A percentile compares a stretch with the other conserved stretches of the same genome.
Conservation (phyloP, 441 rosid species). For the Croton setiger region DNA sequence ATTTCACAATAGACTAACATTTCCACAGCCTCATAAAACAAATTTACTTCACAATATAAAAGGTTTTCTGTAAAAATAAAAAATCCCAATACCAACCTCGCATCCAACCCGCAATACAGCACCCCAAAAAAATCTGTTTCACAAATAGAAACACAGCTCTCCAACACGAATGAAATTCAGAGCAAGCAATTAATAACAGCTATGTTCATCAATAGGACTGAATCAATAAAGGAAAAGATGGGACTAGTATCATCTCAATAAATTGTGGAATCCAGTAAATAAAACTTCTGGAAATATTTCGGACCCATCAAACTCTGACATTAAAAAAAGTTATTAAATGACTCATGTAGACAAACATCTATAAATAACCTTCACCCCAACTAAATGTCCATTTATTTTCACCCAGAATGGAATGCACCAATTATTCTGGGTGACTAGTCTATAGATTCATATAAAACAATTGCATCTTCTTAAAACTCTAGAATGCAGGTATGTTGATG, state of each 20-base stretch:
- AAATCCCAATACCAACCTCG: not conserved
- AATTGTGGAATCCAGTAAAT: not conserved
- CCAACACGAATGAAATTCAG: not conserved
- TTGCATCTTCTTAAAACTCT: not conserved
- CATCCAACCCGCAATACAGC: not conserved
- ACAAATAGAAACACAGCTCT: not conserved
- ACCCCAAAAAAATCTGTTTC: not conserved
- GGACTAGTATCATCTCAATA: not conserved
- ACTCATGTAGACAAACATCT: not conserved
- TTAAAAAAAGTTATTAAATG: not conserved
- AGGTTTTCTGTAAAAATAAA: no score
- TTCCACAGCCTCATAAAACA: no score
- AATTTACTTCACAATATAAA: no score
- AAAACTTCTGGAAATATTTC: not conserved
- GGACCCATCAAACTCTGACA: not conserved
- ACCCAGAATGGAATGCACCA: not conserved
- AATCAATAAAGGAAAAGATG: not conserved
- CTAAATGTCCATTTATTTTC: not conserved
- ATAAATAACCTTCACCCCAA: not conserved
- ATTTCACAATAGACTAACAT: no score
- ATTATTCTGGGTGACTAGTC: not conserved
- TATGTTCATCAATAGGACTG: not conserved
- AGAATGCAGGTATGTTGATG: not conserved
- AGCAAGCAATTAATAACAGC: not conserved
- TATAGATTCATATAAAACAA: not conserved